Evolutionary conservation across 805 yeast genomes (phyloP).

Genomic region (Kazachstania bromeliacearum): DNA sequence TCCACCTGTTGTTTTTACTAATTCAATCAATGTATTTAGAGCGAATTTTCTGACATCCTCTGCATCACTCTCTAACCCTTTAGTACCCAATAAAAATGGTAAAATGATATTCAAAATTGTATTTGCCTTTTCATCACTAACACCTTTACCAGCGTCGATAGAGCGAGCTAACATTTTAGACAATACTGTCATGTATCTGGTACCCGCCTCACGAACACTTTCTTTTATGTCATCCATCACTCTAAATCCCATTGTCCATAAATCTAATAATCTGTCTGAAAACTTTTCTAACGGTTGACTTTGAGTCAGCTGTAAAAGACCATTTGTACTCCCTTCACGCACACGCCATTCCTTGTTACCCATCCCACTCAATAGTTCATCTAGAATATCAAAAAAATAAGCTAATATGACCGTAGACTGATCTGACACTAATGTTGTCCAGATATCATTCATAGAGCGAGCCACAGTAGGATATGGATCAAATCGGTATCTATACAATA

Average conservation of each 20-base stretch:
- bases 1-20: slow-evolving; percentile 55
- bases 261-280: slow-evolving; percentile 44
- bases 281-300: slow-evolving; percentile 44
- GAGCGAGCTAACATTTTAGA: slow-evolving; percentile 53
- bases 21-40: slow-evolving; percentile 58
- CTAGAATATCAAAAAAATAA: slow-evolving; percentile 49
- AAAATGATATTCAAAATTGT: slow-evolving; percentile 47
- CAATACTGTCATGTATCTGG: slow-evolving; percentile 53
- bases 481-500: slow-evolving; percentile 70
- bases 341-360: slow-evolving; percentile 87
- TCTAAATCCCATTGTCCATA: slow-evolving; percentile 86
- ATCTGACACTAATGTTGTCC: slow-evolving; percentile 60
- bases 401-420: slow-evolving; percentile 43
- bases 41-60: slow-evolving; percentile 76
- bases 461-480: slow-evolving; percentile 76
- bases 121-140: slow-evolving; percentile 32
- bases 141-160: slow-evolving; percentile 39
- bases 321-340: slow-evolving; percentile 76
- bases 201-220: slow-evolving; percentile 78
- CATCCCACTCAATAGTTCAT: slow-evolving; percentile 59
- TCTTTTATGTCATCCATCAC: slow-evolving; percentile 91
- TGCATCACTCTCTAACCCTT: slow-evolving; percentile 76
- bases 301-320: slow-evolving; percentile 59
- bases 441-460: slow-evolving; percentile 77
- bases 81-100: slow-evolving; percentile 71